phyloP scores from a whole-genome alignment of 1,284 basidiomycete species.

The Pterulicium gracile region DNA sequence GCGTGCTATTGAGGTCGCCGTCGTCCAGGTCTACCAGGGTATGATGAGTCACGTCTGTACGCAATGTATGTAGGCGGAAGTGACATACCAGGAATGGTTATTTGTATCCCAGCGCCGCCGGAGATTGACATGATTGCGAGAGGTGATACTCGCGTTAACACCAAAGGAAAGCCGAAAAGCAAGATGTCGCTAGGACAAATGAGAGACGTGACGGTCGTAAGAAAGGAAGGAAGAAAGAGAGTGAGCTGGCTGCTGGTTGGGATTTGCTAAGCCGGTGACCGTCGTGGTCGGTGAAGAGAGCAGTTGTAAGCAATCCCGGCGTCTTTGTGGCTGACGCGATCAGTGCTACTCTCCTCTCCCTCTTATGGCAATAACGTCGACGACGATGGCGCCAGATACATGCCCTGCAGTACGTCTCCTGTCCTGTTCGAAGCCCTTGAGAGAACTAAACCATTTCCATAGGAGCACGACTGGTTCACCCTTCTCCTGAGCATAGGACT shows the following conservation, averaged over 20 bases:
- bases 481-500: conserved; percentile 67
- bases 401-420: no score
- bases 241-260: background rate
- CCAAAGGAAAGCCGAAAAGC: background rate
- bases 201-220: background rate
- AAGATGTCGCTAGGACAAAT: no score
- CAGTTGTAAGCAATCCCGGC: background rate
- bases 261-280: background rate
- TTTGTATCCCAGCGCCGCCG: background rate
- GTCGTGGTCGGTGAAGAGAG: background rate
- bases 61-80: background rate
- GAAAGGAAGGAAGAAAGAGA: background rate
- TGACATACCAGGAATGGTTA: background rate
- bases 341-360: no score
- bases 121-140: background rate
- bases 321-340: no score
- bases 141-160: background rate
- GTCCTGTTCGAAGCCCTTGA: no score
- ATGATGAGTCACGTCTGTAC: no score
- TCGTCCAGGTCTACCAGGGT: background rate
- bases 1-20: background rate
- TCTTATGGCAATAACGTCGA: no score
- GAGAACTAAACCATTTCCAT: background rate
- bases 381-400: no score
- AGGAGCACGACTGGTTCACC: conserved; percentile 72